Evolutionary conservation across 306 rosid genomes (phyloP).

Genomic region (Vicia faba): DNA sequence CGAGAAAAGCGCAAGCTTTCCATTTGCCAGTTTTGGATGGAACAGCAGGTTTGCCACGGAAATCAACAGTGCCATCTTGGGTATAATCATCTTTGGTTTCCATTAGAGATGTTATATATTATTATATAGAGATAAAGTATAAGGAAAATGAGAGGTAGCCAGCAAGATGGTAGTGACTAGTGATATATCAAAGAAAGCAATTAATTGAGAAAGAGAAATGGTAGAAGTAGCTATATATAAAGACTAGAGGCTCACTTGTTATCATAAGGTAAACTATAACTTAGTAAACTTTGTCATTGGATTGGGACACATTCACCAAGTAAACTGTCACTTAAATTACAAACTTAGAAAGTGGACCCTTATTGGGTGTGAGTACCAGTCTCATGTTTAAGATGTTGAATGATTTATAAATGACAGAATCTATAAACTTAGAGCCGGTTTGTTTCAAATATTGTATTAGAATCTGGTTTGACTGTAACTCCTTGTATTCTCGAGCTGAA

Average conservation of each 20-base stretch:
- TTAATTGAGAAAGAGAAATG: slow-evolving; percentile 22
- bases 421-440: too few relatives aligned
- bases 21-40: slow-evolving; percentile 92
- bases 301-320: too few relatives aligned
- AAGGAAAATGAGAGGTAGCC: slow-evolving; percentile 1
- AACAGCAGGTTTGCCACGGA: slow-evolving; percentile 71
- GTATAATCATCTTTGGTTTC: slow-evolving; percentile 69
- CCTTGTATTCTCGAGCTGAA: too few relatives aligned
- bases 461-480: too few relatives aligned
- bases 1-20: slow-evolving; percentile 96
- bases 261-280: neutral
- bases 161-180: slow-evolving; percentile 10
- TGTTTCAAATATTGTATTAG: too few relatives aligned
- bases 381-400: too few relatives aligned
- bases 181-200: slow-evolving; percentile 28
- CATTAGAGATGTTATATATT: slow-evolving; percentile 38
- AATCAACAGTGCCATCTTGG: slow-evolving; percentile 81
- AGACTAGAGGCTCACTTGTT: neutral
- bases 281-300: too few relatives aligned
- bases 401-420: too few relatives aligned
- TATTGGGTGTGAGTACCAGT: too few relatives aligned
- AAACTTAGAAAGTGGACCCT: too few relatives aligned
- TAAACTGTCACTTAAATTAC: too few relatives aligned
- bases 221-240: slow-evolving; percentile 32
- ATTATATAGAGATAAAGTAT: neutral